Evolutionary conservation across 2,329 filamentous ascomycete species (phyloP).

Genomic region (Diaporthe caulivora): DNA sequence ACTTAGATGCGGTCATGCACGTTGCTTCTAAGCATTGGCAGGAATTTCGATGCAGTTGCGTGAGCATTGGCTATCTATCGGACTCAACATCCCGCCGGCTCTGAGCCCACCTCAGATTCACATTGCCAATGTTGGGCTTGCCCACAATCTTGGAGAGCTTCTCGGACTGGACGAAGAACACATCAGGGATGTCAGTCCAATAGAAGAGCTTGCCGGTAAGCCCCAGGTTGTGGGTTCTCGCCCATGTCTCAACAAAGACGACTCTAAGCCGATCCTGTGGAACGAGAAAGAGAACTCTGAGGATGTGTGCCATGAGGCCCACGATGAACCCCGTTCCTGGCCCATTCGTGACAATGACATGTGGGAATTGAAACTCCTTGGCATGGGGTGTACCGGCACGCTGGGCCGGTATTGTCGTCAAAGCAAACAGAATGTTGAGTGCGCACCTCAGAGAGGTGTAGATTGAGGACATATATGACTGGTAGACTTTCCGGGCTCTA

Average conservation of each 20-base stretch:
- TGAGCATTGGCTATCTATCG: background rate
- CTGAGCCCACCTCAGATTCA: conserved; percentile 32
- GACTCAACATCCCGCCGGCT: background rate
- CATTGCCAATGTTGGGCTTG: conserved; percentile 47
- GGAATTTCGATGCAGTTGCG: too few relatives aligned
- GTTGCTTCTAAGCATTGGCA: background rate
- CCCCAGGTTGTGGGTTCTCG: conserved; percentile 84
- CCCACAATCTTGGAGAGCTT: conserved; percentile 65
- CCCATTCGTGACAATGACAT: conserved; percentile 87
- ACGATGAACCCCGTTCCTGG: conserved; percentile 89
- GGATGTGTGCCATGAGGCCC: conserved; percentile 60
- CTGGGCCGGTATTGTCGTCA: conserved; percentile 53
- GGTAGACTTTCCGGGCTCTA: conserved; percentile 85
- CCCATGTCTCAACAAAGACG: conserved; percentile 94
- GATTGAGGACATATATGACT: conserved; percentile 80
- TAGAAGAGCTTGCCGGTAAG: conserved; percentile 84
- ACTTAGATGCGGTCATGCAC: background rate
- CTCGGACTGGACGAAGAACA: conserved; percentile 87
- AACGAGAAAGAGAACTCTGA: conserved; percentile 60
- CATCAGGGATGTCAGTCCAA: conserved; percentile 74
- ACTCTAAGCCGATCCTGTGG: conserved; percentile 73
- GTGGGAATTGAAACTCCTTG: conserved; percentile 65
- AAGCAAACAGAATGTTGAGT: conserved; percentile 68
- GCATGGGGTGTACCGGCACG: conserved; percentile 38
- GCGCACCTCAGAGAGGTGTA: conserved; percentile 76